Evolutionary conservation across 768 basidiomycete species (phyloP).

Genomic region (Paxillus involutus): DNA sequence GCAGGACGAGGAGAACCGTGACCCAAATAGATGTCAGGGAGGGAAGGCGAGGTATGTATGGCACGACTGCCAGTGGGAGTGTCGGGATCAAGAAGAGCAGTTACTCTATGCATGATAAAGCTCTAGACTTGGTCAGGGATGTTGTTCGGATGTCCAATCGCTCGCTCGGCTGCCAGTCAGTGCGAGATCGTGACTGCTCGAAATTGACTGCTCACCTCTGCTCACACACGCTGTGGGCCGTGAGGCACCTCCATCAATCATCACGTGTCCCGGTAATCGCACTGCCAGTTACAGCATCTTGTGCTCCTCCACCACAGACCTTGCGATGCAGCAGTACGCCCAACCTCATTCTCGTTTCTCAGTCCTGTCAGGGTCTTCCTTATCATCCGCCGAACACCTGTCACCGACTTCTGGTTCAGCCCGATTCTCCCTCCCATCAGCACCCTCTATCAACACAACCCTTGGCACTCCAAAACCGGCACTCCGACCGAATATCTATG

Average conservation of each 20-base stretch:
- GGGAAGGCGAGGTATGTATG: conserved; percentile 11
- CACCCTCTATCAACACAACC: conserved; percentile 45
- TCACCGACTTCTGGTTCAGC: conserved; percentile 62
- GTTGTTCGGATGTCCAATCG: not conserved
- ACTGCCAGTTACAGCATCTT: not conserved
- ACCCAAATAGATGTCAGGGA: conserved; percentile 6
- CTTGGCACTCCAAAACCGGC: conserved; percentile 35
- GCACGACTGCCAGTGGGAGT: not conserved
- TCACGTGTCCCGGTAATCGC: not conserved
- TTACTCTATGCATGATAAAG: conserved; percentile 1
- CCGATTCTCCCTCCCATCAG: conserved; percentile 68
- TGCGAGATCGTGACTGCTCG: too few relatives aligned
- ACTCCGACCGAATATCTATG: conserved; percentile 79
- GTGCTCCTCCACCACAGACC: conserved; percentile 20
- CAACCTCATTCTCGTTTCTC: conserved; percentile 71
- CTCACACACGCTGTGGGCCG: too few relatives aligned
- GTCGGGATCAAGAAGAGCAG: not conserved
- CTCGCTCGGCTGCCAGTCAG: too few relatives aligned
- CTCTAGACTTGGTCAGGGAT: not conserved
- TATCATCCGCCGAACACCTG: conserved; percentile 43
- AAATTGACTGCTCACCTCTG: too few relatives aligned
- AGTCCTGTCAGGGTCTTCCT: conserved; percentile 60
- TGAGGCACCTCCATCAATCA: not conserved
- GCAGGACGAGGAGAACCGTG: not conserved
- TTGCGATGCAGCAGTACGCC: conserved; percentile 42